These are phyloP conservation scores for Ophiostoma ips DNA, from an alignment of 2,329 filamentous ascomycete genomes.

Conservation along the genomic window DNA sequence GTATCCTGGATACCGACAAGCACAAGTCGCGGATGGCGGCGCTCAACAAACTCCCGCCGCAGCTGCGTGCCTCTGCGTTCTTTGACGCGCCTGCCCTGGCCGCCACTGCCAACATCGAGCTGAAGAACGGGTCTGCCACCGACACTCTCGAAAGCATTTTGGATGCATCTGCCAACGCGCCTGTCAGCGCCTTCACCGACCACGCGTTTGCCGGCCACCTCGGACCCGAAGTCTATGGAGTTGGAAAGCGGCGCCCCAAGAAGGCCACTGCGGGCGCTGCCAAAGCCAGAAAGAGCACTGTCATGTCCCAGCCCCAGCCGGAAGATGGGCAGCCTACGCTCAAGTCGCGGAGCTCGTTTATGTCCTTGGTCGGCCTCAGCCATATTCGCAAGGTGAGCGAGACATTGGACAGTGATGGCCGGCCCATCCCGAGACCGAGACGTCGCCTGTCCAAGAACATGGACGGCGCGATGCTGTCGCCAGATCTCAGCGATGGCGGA, in stretches of 20 bases:
- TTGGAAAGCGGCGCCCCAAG: constrained; percentile 33
- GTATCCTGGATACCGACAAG: constrained; percentile 21
- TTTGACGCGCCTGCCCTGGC: constrained; percentile 54
- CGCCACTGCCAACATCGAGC: constrained; percentile 34
- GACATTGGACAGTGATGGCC: not conserved
- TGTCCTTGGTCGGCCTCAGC: constrained; percentile 28
- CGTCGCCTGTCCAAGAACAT: constrained; percentile 12
- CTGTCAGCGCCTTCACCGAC: constrained; percentile 83
- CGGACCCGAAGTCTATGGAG: constrained; percentile 61
- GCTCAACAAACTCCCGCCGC: constrained; percentile 51
- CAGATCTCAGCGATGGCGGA: not conserved
- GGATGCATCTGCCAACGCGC: constrained; percentile 75
- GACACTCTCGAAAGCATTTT: constrained; percentile 83
- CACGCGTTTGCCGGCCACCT: constrained; percentile 69
- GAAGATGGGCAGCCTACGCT: constrained; percentile 17
- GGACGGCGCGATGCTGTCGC: constrained; percentile 2
- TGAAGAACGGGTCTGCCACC: constrained; percentile 70
- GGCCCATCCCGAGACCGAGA: constrained; percentile 6
- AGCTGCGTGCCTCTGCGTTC: constrained; percentile 79
- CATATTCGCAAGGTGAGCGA: constrained; percentile 20
- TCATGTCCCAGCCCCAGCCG: not conserved
- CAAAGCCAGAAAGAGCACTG: not conserved
- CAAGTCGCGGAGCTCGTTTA: constrained; percentile 28
- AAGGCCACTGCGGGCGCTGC: constrained; percentile 1
- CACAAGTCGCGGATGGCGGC: constrained; percentile 25